phyloP scores from a whole-genome alignment of 768 basidiomycete species.

The Leccinellum albellum region DNA sequence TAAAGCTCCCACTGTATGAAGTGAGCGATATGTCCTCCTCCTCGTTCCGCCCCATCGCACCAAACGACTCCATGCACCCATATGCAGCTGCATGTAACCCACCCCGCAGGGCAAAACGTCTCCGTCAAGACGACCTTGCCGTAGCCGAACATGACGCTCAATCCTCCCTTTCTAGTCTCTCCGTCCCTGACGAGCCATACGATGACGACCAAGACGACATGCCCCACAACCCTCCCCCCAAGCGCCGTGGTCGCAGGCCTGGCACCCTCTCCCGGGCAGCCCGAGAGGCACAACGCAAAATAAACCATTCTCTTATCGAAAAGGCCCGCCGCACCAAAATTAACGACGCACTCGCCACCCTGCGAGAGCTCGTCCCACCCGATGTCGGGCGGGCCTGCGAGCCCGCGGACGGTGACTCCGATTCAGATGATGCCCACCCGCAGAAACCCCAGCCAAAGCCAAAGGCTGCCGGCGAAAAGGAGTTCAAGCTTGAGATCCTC shows the following conservation, averaged over 20 bases:
- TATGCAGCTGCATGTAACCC: conserved; percentile 43
- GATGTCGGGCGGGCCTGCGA: conserved; percentile 39
- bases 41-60: conserved; percentile 26
- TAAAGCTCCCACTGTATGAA: neutral
- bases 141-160: neutral
- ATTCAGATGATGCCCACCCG: conserved; percentile 32
- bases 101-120: conserved; percentile 43
- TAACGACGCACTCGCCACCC: conserved; percentile 78
- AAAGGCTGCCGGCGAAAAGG: conserved; percentile 58
- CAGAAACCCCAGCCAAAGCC: conserved; percentile 29
- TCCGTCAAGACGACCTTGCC: conserved; percentile 22
- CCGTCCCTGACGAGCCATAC: conserved; percentile 18
- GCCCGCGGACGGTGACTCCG: conserved; percentile 28
- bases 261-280: conserved; percentile 70
- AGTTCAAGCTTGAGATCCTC: conserved; percentile 91
- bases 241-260: conserved; percentile 70
- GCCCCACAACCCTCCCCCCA: conserved; percentile 32
- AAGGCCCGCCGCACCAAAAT: conserved; percentile 93
- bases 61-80: conserved; percentile 19
- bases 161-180: conserved; percentile 8
- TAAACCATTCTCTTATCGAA: conserved; percentile 94
- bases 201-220: conserved; percentile 23
- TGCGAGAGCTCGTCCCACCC: conserved; percentile 73
- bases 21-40: conserved; percentile 7
- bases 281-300: conserved; percentile 82